Conservation (phyloP, 768 basidiomycete species). For the Russula foetens region DNA sequence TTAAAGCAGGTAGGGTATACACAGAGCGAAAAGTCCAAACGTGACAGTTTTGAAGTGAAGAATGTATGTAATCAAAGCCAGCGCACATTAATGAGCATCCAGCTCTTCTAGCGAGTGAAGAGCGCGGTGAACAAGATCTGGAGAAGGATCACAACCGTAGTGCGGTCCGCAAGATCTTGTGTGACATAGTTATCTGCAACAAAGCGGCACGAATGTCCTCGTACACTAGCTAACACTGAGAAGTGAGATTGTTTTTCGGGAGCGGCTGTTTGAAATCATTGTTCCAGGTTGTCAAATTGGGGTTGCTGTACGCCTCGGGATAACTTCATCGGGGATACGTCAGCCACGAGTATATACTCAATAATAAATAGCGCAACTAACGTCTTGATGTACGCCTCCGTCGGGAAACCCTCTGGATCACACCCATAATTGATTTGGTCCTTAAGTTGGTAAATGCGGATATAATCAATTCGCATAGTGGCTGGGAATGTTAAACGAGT, state of each 20-base stretch:
- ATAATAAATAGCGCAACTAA: constrained; percentile 28
- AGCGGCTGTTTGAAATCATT: constrained; percentile 38
- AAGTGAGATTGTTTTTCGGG: constrained; percentile 45
- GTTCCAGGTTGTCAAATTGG: constrained; percentile 44
- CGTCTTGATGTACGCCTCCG: constrained; percentile 65
- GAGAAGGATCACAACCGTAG: not conserved
- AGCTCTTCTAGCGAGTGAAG: not conserved
- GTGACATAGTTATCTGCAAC: not conserved
- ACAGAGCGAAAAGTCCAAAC: not conserved
- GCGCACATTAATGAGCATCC: not conserved
- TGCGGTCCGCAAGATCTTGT: not conserved
- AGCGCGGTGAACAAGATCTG: not conserved
- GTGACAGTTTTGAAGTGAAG: not conserved
- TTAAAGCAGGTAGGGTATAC: constrained; percentile 3
- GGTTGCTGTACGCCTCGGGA: constrained; percentile 61
- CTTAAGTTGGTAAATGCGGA: constrained; percentile 64
- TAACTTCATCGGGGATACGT: constrained; percentile 32
- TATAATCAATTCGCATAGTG: constrained; percentile 71
- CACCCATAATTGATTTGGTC: constrained; percentile 48
- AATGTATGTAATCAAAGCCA: not conserved
- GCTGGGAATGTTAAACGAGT: constrained; percentile 43
- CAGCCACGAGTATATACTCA: not conserved
- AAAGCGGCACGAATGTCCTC: not conserved
- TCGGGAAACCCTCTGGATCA: constrained; percentile 69
- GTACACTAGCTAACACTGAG: constrained; percentile 29